These are phyloP conservation scores for Acidiella bohemica DNA, from an alignment of 495 filamentous ascomycete species.

Conservation along the genomic window DNA sequence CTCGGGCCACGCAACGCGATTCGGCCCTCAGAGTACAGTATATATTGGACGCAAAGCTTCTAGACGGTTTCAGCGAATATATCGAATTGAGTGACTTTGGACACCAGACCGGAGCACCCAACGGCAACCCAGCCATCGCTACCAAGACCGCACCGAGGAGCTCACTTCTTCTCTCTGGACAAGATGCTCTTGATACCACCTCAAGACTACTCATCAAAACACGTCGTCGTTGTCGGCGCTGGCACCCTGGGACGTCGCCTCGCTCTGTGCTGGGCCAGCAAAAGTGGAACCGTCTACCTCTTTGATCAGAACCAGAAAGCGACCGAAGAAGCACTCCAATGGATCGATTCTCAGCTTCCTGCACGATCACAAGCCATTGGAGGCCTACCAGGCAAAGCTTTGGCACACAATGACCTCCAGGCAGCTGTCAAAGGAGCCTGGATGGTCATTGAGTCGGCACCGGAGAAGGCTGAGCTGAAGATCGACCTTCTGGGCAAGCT, in stretches of 20 bases:
- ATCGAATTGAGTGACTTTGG: too few species aligned
- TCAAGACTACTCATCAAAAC: slow-evolving; percentile 25
- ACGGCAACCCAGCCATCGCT: too few species aligned
- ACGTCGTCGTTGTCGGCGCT: slow-evolving; percentile 34
- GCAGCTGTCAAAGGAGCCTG: slow-evolving; percentile 33
- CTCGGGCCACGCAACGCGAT: too few species aligned
- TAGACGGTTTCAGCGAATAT: too few species aligned
- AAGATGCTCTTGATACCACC: slow-evolving; percentile 26
- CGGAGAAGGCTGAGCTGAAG: slow-evolving; percentile 41
- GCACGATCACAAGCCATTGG: slow-evolving; percentile 25
- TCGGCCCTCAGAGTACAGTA: too few species aligned
- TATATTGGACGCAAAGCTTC: too few species aligned
- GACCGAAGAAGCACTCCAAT: slow-evolving; percentile 26
- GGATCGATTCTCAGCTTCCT: slow-evolving; percentile 28
- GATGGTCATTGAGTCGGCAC: slow-evolving; percentile 43
- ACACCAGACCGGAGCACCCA: too few species aligned
- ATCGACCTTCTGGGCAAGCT: slow-evolving; percentile 36
- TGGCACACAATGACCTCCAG: slow-evolving; percentile 29
- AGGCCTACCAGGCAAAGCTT: slow-evolving; percentile 19
- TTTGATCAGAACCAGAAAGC: slow-evolving; percentile 32
- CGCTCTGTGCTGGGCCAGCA: slow-evolving; percentile 31
- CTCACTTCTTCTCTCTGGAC: too few species aligned
- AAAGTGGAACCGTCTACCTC: slow-evolving; percentile 32
- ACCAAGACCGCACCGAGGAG: too few species aligned
- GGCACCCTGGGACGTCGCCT: slow-evolving; percentile 38